Conservation (phyloP, 78 protist genomes). For the Mastigamoeba balamuthi region DNA sequence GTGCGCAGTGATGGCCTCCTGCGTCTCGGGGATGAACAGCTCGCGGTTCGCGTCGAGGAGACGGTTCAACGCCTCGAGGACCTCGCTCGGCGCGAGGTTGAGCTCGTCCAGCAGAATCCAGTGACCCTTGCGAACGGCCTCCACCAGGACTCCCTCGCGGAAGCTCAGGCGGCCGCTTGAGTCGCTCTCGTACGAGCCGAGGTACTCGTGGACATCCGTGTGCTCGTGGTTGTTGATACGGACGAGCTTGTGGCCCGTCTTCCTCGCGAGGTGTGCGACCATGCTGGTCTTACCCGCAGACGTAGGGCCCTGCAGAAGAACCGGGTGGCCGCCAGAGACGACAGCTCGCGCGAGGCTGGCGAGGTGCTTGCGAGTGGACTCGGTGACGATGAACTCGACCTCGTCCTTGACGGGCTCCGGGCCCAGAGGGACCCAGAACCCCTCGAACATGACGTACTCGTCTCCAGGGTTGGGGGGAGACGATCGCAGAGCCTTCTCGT, state of each 20-base stretch:
- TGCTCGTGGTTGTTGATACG: slow-evolving; percentile 99
- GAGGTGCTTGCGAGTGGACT: slow-evolving; percentile 39
- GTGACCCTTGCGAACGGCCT: slow-evolving; percentile 91
- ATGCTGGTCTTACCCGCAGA: slow-evolving; percentile 88
- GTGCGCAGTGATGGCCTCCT: slow-evolving; percentile 85
- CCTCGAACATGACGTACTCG: slow-evolving; percentile 9
- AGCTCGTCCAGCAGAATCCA: slow-evolving; percentile 99
- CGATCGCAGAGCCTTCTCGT: slow-evolving; percentile 71
- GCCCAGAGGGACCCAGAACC: slow-evolving; percentile 13
- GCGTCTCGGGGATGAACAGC: slow-evolving; percentile 94
- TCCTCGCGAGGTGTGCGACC: slow-evolving; percentile 87
- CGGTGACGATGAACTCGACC: slow-evolving; percentile 45
- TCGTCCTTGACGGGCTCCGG: not conserved
- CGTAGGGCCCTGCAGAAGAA: slow-evolving; percentile 90
- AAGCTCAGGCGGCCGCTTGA: slow-evolving; percentile 72
- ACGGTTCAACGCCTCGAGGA: slow-evolving; percentile 98
- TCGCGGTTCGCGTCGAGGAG: slow-evolving; percentile 99
- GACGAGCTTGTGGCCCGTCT: slow-evolving; percentile 80
- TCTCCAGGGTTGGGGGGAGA: slow-evolving; percentile 5
- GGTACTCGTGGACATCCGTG: slow-evolving; percentile 98
- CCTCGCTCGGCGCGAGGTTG: slow-evolving; percentile 99
- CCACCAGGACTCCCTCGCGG: slow-evolving; percentile 90
- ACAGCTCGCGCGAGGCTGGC: slow-evolving; percentile 68
- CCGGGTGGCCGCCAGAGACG: slow-evolving; percentile 57
- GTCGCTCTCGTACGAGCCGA: slow-evolving; percentile 88